Conservation (phyloP, 345 rosid species). For the Murraya paniculata region DNA sequence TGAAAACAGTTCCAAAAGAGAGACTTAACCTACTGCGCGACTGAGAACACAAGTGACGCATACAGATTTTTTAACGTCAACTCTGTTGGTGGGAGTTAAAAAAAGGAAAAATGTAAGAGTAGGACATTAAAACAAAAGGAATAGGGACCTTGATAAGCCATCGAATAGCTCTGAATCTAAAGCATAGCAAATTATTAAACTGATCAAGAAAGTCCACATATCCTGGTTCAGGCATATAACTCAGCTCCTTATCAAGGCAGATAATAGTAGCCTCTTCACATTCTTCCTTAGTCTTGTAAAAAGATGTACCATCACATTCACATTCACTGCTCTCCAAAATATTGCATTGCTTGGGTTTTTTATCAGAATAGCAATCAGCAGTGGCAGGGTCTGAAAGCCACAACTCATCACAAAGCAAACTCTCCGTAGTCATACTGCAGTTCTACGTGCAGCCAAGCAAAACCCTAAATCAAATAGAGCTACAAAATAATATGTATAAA, state of each 20-base stretch:
- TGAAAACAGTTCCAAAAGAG: constrained; percentile 40
- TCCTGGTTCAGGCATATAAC: constrained; percentile 35
- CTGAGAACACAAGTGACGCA: constrained; percentile 28
- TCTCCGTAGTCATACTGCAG: constrained; percentile 22
- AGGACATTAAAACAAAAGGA: not conserved
- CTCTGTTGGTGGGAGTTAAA: too few relatives aligned
- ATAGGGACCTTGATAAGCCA: constrained; percentile 41
- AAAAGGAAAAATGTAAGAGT: too few relatives aligned
- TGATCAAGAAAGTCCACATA: constrained; percentile 25
- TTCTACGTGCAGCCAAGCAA: not conserved
- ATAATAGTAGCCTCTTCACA: constrained; percentile 19
- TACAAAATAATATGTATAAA: too few relatives aligned
- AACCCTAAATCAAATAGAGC: not conserved
- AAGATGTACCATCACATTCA: not conserved
- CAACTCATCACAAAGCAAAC: constrained; percentile 48
- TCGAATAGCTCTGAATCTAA: constrained; percentile 33
- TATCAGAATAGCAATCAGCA: not conserved
- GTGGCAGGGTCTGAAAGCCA: constrained; percentile 38
- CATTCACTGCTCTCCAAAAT: not conserved
- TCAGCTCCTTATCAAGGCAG: constrained; percentile 32
- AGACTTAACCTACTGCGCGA: constrained; percentile 43
- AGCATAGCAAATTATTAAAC: constrained; percentile 20
- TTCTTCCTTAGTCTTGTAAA: constrained; percentile 24
- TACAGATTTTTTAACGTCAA: constrained; percentile 9
- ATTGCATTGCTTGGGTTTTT: not conserved